Conservation (phyloP, 345 rosid genomes). For the Nephelium lappaceum region DNA sequence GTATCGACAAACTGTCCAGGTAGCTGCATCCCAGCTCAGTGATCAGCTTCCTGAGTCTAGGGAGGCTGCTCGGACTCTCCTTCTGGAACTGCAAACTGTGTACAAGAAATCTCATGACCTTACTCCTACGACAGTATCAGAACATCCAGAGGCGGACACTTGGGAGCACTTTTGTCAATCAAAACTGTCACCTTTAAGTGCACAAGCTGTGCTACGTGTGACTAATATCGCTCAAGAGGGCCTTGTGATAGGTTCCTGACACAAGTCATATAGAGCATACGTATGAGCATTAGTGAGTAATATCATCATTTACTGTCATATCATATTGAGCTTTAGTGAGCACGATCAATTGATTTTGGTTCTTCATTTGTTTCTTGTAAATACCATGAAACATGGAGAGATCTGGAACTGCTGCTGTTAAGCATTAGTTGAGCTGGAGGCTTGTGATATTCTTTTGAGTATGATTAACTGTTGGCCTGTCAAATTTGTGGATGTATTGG, state of each 20-base stretch:
- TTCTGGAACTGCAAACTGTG: constrained; percentile 73
- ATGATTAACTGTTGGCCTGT: constrained; percentile 15
- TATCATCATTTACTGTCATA: constrained; percentile 24
- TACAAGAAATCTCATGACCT: constrained; percentile 56
- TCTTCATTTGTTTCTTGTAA: constrained; percentile 39
- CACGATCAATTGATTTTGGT: constrained; percentile 23
- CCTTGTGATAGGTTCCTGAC: constrained; percentile 57
- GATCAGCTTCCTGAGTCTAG: constrained; percentile 97
- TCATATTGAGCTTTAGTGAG: constrained; percentile 32
- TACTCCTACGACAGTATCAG: constrained; percentile 33
- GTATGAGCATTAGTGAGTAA: constrained; percentile 32
- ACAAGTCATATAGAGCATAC: constrained; percentile 6
- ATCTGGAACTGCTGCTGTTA: constrained; percentile 28
- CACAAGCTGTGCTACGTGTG: constrained; percentile 92
- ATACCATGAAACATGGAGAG: constrained; percentile 35
- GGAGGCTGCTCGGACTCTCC: constrained; percentile 88
- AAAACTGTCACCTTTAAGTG: constrained; percentile 75
- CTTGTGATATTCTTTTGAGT: constrained; percentile 26
- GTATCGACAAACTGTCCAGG: constrained; percentile 80
- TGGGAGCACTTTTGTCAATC: constrained; percentile 90
- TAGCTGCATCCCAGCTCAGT: constrained; percentile 86
- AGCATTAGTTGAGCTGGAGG: constrained; percentile 37
- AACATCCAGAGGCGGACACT: constrained; percentile 50
- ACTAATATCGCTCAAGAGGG: constrained; percentile 65
- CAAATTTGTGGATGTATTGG: constrained; percentile 4